A percentile compares a stretch with the other conserved stretches of the same genome.
Conservation (phyloP, 1,139 yeast genomes). For the Nakaseomyces sp. region DNA sequence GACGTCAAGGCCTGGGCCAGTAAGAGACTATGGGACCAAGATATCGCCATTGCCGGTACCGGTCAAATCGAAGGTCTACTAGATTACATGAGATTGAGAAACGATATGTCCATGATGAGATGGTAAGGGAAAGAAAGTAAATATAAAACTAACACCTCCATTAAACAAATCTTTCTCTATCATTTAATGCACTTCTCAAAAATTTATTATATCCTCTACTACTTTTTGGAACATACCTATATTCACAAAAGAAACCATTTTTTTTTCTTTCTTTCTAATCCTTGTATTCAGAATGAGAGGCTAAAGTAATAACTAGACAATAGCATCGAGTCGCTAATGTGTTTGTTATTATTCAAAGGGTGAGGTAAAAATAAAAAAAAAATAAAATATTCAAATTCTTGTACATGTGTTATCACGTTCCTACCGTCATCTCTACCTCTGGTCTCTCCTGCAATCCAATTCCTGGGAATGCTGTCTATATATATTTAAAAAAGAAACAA, state of each 20-base stretch:
- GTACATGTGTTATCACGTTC: constrained; percentile 1
- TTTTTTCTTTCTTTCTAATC: constrained; percentile 4
- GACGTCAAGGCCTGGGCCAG: constrained; percentile 68
- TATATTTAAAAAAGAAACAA: neutral
- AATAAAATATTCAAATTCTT: neutral
- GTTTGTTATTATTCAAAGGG: neutral
- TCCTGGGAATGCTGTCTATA: neutral
- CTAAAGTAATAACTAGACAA: neutral
- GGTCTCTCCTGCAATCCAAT: too few relatives aligned
- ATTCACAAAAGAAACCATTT: neutral
- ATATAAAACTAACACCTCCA: neutral
- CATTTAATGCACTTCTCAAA: too few relatives aligned
- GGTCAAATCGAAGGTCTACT: constrained; percentile 78
- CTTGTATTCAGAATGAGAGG: constrained; percentile 6
- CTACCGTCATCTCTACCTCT: neutral
- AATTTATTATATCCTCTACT: too few relatives aligned
- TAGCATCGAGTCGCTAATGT: neutral
- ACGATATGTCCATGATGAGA: constrained; percentile 84
- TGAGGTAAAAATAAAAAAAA: too few relatives aligned
- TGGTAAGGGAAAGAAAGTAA: constrained; percentile 34
- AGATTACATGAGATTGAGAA: constrained; percentile 79
- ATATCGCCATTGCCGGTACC: constrained; percentile 69
- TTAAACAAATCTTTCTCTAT: neutral
- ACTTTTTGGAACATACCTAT: constrained; percentile 3
- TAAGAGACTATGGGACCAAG: constrained; percentile 72